Percentiles rank a stretch among this genome's conserved stretches.
phyloP scores from a whole-genome alignment of 495 filamentous ascomycete species.

The Penicillium flavigenum region DNA sequence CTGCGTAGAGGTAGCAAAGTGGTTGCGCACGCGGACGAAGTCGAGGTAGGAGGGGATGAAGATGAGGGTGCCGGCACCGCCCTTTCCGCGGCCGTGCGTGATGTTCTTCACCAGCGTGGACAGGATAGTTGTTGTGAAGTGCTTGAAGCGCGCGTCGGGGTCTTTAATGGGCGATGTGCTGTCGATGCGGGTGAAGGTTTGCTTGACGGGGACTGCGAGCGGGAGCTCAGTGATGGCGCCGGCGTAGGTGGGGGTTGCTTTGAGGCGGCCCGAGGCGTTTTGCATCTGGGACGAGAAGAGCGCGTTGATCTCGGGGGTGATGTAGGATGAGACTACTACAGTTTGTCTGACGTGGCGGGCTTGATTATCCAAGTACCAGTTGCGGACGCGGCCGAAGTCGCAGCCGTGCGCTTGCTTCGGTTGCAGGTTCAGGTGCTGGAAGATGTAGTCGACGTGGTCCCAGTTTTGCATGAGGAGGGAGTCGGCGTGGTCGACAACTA shows the following conservation, averaged over 20 bases:
- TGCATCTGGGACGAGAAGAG: constrained; percentile 73
- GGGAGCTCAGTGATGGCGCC: constrained; percentile 66
- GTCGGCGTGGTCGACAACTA: constrained; percentile 89
- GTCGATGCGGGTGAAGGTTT: constrained; percentile 90
- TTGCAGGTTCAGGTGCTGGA: constrained; percentile 88
- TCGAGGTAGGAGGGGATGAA: constrained; percentile 93
- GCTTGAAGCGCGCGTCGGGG: constrained; percentile 87
- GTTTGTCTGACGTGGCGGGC: constrained; percentile 81
- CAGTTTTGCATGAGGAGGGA: constrained; percentile 97
- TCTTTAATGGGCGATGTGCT: constrained; percentile 64
- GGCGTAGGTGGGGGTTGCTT: constrained; percentile 62
- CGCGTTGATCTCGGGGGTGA: constrained; percentile 84
- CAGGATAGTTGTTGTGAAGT: constrained; percentile 77
- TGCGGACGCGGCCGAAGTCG: constrained; percentile 87
- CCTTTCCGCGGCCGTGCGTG: constrained; percentile 39
- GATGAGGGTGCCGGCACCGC: constrained; percentile 63
- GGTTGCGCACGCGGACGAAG: constrained; percentile 89
- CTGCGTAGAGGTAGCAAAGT: constrained; percentile 71
- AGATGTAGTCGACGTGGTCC: constrained; percentile 89
- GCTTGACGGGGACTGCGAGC: constrained; percentile 66
- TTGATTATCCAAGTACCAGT: constrained; percentile 87
- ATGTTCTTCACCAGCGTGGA: constrained; percentile 66
- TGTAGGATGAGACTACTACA: constrained; percentile 73
- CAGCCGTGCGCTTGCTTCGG: constrained; percentile 89
- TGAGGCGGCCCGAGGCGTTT: constrained; percentile 75